These are phyloP conservation scores for Oryza glumipatula DNA, from an alignment of 176 grass and related monocot genomes.

Conservation along the genomic window DNA sequence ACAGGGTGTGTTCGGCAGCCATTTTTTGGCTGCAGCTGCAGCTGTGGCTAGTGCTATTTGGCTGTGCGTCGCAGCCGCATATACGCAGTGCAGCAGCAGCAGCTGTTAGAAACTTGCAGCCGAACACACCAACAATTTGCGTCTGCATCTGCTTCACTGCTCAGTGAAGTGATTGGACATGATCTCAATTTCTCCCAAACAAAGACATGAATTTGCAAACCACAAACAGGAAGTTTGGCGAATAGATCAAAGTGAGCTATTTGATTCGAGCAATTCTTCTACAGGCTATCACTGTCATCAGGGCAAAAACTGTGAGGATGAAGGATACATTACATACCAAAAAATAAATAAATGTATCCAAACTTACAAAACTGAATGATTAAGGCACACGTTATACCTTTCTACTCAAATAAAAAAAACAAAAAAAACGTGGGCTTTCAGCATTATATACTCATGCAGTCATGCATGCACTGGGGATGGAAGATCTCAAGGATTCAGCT, in stretches of 20 bases:
- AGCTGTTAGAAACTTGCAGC: no score
- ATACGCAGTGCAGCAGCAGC: no score
- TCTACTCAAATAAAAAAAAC: background rate
- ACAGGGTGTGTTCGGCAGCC: no score
- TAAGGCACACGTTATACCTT: background rate
- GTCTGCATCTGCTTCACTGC: background rate
- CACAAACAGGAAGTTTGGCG: background rate
- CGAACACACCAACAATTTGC: no score
- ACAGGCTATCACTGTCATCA: conserved; percentile 5
- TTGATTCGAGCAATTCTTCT: background rate
- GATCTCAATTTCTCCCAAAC: no score
- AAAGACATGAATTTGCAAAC: background rate
- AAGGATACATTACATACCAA: background rate
- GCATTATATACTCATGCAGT: background rate
- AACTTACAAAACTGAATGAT: conserved; percentile 11
- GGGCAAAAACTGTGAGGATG: background rate
- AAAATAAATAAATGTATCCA: background rate
- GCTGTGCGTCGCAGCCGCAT: no score
- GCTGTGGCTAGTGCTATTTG: no score
- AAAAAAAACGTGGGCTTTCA: background rate
- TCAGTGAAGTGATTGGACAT: background rate
- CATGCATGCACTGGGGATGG: background rate
- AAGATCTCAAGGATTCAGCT: background rate
- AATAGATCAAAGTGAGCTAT: background rate
- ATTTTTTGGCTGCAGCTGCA: no score